A percentile compares a stretch with the other conserved stretches of the same genome.
These are phyloP conservation scores for Leishmania gerbilli DNA, from an alignment of 208 protist species.

Conservation along the genomic window DNA sequence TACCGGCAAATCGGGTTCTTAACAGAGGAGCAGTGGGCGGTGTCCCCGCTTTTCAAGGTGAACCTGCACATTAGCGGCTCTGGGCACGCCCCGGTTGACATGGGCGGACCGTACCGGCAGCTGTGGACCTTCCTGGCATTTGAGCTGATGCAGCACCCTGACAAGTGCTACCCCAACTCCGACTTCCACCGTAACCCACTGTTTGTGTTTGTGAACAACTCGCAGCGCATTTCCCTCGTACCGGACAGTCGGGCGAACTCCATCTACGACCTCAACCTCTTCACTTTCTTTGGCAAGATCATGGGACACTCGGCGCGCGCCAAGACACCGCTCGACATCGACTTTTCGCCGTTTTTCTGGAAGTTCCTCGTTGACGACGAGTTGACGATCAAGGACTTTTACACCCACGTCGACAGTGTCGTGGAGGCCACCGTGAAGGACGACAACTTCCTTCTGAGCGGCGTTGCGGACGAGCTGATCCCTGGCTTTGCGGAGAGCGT, in stretches of 20 bases:
- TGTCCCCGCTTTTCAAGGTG: conserved; percentile 84
- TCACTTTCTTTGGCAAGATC: conserved; percentile 91
- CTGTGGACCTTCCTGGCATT: conserved; percentile 88
- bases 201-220: conserved; percentile 87
- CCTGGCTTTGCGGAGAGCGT: conserved; percentile 67
- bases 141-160: conserved; percentile 88
- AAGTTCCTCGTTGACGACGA: conserved; percentile 90
- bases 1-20: conserved; percentile 88
- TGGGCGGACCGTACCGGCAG: conserved; percentile 90
- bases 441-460: conserved; percentile 78
- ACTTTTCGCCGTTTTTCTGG: conserved; percentile 92
- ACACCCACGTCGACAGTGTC: conserved; percentile 87
- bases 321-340: conserved; percentile 75
- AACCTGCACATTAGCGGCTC: conserved; percentile 79
- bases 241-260: conserved; percentile 78
- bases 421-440: conserved; percentile 81
- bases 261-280: conserved; percentile 74
- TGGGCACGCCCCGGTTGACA: conserved; percentile 82
- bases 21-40: conserved; percentile 56
- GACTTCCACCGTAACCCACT: conserved; percentile 88
- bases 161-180: conserved; percentile 82
- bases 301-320: conserved; percentile 83
- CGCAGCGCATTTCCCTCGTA: conserved; percentile 81
- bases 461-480: conserved; percentile 84
- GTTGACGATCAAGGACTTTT: conserved; percentile 85